Percentiles rank a stretch among this genome's conserved stretches.
Conservation (phyloP, 805 yeast genomes). For the Komagataella pastoris region DNA sequence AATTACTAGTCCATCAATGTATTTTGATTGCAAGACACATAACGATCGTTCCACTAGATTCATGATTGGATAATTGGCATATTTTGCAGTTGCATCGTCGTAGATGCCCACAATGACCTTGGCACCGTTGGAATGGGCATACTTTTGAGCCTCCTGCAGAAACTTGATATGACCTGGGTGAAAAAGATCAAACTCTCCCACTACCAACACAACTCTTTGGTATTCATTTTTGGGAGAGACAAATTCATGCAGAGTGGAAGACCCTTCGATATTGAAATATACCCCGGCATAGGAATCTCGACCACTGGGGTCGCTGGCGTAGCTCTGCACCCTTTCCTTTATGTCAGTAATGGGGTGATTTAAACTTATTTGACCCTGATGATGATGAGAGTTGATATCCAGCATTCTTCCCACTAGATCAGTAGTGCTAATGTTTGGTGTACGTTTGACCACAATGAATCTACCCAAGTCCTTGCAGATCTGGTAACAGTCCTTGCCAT, state of each 20-base stretch:
- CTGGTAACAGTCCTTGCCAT: conserved; percentile 89
- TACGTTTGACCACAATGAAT: conserved; percentile 83
- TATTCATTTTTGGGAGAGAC: conserved; percentile 19
- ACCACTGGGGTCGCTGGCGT: conserved; percentile 58
- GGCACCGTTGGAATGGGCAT: conserved; percentile 23
- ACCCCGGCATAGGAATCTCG: conserved; percentile 44
- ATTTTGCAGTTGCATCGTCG: conserved; percentile 39
- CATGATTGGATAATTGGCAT: conserved; percentile 69
- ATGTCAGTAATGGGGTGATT: conserved; percentile 20
- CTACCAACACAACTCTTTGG: conserved; percentile 36
- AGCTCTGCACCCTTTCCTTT: conserved; percentile 29
- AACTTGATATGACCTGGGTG: conserved; percentile 87
- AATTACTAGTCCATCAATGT: conserved; percentile 67
- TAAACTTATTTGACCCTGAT: conserved; percentile 22
- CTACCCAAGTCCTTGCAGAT: conserved; percentile 73
- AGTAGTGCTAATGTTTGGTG: conserved; percentile 90
- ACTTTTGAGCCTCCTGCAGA: conserved; percentile 31
- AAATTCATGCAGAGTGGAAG: conserved; percentile 14
- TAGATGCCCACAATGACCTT: conserved; percentile 56
- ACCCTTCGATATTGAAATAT: conserved; percentile 20
- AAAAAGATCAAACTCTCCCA: conserved; percentile 85
- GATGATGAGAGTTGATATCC: conserved; percentile 44
- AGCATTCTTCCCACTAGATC: conserved; percentile 88
- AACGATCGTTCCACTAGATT: conserved; percentile 72
- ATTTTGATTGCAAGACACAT: conserved; percentile 79